Conservation (phyloP, 257 asterid genomes). For the Solanum tarijense region DNA sequence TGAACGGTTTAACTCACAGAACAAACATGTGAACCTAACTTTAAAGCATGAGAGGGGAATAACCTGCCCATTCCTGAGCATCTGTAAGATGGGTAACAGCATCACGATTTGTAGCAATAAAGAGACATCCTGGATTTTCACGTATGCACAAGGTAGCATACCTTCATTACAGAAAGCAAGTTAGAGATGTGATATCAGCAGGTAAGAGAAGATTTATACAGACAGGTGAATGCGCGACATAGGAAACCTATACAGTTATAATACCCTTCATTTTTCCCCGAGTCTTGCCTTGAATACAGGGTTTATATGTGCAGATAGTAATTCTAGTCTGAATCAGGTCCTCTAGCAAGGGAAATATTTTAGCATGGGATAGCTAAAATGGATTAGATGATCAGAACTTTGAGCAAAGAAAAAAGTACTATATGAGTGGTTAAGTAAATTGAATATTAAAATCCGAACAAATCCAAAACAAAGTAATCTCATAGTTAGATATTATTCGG, state of each 20-base stretch:
- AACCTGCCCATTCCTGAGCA: constrained; percentile 99
- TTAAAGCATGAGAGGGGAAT: not conserved
- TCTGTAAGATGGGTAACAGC: constrained; percentile 99
- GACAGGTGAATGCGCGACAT: not conserved
- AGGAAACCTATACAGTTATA: not conserved
- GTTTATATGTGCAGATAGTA: not conserved
- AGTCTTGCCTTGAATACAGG: not conserved
- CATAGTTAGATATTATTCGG: not conserved
- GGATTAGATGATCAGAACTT: not conserved
- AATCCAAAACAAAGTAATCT: not conserved
- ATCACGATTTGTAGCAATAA: constrained; percentile 95
- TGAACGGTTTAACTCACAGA: not conserved
- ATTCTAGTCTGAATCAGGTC: not conserved
- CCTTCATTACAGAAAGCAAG: constrained; percentile 33
- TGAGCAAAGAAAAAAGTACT: not conserved
- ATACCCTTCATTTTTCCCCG: not conserved
- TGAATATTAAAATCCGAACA: not conserved
- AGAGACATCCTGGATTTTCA: constrained; percentile 94
- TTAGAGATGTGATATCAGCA: not conserved
- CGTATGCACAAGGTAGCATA: constrained; percentile 95
- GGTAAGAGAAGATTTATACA: not conserved
- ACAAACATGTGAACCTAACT: not conserved
- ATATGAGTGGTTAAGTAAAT: not conserved
- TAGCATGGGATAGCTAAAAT: not conserved
- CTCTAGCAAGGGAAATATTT: not conserved